Evolutionary conservation across 1,139 yeast species (phyloP), one percentile per base, ranked within the genome.

Genomic region (Yamadazyma taylorii): DNA sequence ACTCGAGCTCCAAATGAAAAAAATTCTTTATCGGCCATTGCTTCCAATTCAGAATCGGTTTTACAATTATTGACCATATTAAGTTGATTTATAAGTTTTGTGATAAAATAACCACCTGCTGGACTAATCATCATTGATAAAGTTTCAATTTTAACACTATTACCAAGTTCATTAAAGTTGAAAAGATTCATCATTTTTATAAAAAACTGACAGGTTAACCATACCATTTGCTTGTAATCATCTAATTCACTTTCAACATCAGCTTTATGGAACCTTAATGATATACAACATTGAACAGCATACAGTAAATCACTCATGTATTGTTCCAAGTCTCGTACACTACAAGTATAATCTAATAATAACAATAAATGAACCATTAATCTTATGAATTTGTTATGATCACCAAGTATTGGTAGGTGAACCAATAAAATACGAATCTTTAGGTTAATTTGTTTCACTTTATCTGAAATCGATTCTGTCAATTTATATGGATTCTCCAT

Each of bases 241-340:
- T 27, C 30, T 11, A 27, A 15, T 16, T 27, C 30, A 16, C 19
- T 10, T 10, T 15, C 13, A 27, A 16, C 30, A 15, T 8, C 4
- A 9, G 11, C 30, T 27, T 7, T 10, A 16, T 27, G 30, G 21
- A 14, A 27, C 5, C 16, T 27, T 15, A 31, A 15, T 3, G 33
- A 21, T 22, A 31, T 23, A 22, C 26, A 22, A 15, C 25, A 22
- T 4, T 31, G 11, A 8, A 22, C 5, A 5, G 30, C 30, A 40
- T 4, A 60, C 61, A 40, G 54, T 56, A 47, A 63, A 52, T 24
- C 69, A 42, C 43, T 63, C 65, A 39, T 58, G 46, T 4, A 61
- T 46, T 40, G 53, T 60, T 38, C 64, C 55, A 9, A 8, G 3
- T 27, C 30, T 27, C 21, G 21, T 15, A 16, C 3, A 16, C 8